Evolutionary conservation across 2,329 filamentous ascomycete species (phyloP), one percentile per base, ranked within the genome.

Genomic region (Curvularia lunata): DNA sequence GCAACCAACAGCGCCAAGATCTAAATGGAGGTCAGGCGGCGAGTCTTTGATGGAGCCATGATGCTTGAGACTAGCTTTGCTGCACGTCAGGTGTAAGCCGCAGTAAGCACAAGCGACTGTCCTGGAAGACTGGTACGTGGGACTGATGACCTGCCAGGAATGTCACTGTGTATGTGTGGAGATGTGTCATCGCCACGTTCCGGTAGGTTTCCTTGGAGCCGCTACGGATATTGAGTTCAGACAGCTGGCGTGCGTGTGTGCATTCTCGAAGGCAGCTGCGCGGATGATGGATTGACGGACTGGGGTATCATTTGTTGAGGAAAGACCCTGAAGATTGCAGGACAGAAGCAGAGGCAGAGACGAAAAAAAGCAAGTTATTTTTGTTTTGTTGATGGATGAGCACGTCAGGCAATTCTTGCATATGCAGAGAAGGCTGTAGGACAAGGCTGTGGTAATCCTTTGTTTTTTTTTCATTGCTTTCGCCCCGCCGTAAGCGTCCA

Each of bases 81-180:
- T 63, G 64, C 68, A 72, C 62, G 65, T 66, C 60, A 59, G 63
- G 41, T 32, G 58, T 71, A 68, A 72, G 65, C 65, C 45, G 62
- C 66, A 59, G 68, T 70, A 63, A 72, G 66, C 68, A 62, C 51
- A 59, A 63, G 55, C 40, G 48, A 49, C 55, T 51, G 59, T 47
- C 28, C 21, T 19, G 53, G 18, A 57, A 62, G 58, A 60, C 66
- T 32, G 59, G 66, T 66, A 64, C 49, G 51, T 56, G 62, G 63
- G 52, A 53, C 47, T 56, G 27, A 42, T 50, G 32, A 50, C 41
- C 54, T 42, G 32, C 23, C 43, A 32, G 25, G 53, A 48, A 34
- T 47, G 47, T 19, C 19, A 43, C 37, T 34, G n/a, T 45, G 12
- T 48, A n/a, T 45, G 12, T 48, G 21, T 49, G 19, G 48, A 30